Percentiles rank a stretch among this genome's conserved stretches.
Conservation (phyloP, 441 rosid species). For the Sinapis alba region DNA sequence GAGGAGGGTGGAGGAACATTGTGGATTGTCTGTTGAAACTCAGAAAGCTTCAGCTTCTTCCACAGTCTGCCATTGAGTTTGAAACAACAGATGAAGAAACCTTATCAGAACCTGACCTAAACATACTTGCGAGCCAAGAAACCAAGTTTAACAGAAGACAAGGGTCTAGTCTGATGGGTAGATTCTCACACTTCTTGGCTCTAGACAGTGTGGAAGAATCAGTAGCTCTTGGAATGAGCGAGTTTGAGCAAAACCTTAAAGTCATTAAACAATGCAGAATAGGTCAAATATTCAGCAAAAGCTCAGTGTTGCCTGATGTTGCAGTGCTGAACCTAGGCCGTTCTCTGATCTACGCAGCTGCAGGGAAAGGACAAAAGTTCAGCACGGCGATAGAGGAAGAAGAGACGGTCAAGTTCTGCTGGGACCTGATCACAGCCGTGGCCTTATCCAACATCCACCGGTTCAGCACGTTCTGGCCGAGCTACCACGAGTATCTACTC, state of each 20-base stretch:
- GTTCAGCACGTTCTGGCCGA: conserved; percentile 67
- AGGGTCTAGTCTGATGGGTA: conserved; percentile 49
- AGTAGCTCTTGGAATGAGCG: conserved; percentile 73
- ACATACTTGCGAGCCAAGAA: conserved; percentile 45
- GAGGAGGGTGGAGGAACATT: conserved; percentile 83
- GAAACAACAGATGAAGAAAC: conserved; percentile 42
- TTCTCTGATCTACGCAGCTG: conserved; percentile 82
- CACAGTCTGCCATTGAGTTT: conserved; percentile 66
- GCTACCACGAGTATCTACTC: conserved; percentile 65
- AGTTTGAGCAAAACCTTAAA: conserved; percentile 86
- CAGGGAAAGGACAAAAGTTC: conserved; percentile 90
- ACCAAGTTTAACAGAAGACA: conserved; percentile 42
- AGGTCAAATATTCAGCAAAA: conserved; percentile 70
- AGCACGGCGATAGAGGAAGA: conserved; percentile 88
- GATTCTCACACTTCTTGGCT: conserved; percentile 74
- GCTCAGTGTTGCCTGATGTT: conserved; percentile 55
- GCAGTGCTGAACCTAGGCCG: conserved; percentile 71
- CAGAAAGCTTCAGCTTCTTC: conserved; percentile 82
- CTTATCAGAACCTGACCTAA: conserved; percentile 46
- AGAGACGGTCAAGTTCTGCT: conserved; percentile 77
- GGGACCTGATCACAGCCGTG: conserved; percentile 68
- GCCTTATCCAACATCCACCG: conserved; percentile 56
- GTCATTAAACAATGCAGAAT: conserved; percentile 81
- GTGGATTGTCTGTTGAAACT: conserved; percentile 66
- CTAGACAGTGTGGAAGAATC: conserved; percentile 80